These are phyloP conservation scores for Alternaria consortialis DNA, from an alignment of 2,329 filamentous ascomycete genomes.

Conservation along the genomic window DNA sequence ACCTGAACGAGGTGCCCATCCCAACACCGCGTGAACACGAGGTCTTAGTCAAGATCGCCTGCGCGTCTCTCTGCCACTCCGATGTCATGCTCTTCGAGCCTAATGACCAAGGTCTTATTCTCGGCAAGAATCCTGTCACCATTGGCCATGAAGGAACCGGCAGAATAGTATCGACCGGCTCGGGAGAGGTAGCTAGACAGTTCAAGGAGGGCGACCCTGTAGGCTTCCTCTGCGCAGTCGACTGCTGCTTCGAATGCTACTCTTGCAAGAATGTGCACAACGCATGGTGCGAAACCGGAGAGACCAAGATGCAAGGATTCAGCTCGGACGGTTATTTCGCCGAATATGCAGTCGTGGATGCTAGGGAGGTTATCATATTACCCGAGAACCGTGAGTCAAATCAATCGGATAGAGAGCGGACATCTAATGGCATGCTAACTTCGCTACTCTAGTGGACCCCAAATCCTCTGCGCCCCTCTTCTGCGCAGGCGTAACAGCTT, in stretches of 20 bases:
- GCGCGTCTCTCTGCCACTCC: conserved; percentile 53
- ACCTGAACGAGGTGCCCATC: conserved; percentile 57
- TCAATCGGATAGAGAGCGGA: neutral
- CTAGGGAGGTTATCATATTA: conserved; percentile 39
- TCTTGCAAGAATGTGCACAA: conserved; percentile 43
- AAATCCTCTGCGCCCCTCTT: conserved; percentile 41
- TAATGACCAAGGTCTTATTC: conserved; percentile 45
- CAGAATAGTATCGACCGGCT: conserved; percentile 36
- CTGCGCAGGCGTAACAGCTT: conserved; percentile 45
- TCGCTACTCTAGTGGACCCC: conserved; percentile 29
- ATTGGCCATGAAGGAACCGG: conserved; percentile 48
- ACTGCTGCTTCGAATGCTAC: conserved; percentile 46
- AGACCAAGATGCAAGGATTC: conserved; percentile 45
- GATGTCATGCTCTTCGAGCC: conserved; percentile 52
- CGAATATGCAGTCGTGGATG: conserved; percentile 44
- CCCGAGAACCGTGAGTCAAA: conserved; percentile 34
- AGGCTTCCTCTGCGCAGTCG: conserved; percentile 44
- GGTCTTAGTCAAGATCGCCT: conserved; percentile 51
- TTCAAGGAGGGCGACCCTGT: conserved; percentile 46
- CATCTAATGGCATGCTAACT: conserved; percentile 1
- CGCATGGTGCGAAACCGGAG: conserved; percentile 38
- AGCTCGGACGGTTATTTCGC: conserved; percentile 41
- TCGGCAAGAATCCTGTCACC: conserved; percentile 43
- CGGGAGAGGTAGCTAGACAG: conserved; percentile 31
- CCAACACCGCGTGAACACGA: conserved; percentile 55